These are phyloP conservation scores for Arabis hirsuta DNA, from an alignment of 345 rosid species.

Conservation along the genomic window DNA sequence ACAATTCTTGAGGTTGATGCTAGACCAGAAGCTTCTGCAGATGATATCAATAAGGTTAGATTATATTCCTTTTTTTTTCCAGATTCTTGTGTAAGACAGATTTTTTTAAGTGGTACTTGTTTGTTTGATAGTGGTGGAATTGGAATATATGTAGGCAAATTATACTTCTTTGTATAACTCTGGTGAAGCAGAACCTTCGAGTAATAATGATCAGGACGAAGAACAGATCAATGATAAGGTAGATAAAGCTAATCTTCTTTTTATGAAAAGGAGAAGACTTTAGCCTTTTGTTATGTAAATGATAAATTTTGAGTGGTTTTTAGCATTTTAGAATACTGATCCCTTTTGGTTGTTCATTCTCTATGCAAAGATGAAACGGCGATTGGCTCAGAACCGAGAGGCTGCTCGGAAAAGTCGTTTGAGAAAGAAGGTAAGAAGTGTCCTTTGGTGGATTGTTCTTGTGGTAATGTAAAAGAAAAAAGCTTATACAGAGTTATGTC, in stretches of 20 bases:
- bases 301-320: background rate
- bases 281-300: constrained; percentile 12
- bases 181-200: constrained; percentile 55
- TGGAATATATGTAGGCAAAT: constrained; percentile 29
- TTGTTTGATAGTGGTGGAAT: constrained; percentile 9
- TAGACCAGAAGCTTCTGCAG: constrained; percentile 39
- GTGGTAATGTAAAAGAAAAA: background rate
- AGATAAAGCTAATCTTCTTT: constrained; percentile 13
- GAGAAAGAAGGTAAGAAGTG: constrained; percentile 71
- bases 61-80: background rate
- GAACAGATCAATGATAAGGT: constrained; percentile 66
- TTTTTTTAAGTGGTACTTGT: background rate
- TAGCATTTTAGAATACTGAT: constrained; percentile 13
- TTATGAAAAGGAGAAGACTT: background rate
- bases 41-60: constrained; percentile 35
- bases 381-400: constrained; percentile 96
- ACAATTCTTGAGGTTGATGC: constrained; percentile 55
- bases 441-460: constrained; percentile 8
- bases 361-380: constrained; percentile 61
- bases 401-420: constrained; percentile 96
- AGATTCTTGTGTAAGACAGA: constrained; percentile 1
- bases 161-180: constrained; percentile 37
- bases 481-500: constrained; percentile 14
- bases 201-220: constrained; percentile 68
- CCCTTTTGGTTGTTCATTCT: constrained; percentile 26